A percentile compares a stretch with the other conserved stretches of the same genome.
These are phyloP conservation scores for Exophiala calicioides DNA, from an alignment of 2,329 filamentous ascomycete species.

Conservation along the genomic window DNA sequence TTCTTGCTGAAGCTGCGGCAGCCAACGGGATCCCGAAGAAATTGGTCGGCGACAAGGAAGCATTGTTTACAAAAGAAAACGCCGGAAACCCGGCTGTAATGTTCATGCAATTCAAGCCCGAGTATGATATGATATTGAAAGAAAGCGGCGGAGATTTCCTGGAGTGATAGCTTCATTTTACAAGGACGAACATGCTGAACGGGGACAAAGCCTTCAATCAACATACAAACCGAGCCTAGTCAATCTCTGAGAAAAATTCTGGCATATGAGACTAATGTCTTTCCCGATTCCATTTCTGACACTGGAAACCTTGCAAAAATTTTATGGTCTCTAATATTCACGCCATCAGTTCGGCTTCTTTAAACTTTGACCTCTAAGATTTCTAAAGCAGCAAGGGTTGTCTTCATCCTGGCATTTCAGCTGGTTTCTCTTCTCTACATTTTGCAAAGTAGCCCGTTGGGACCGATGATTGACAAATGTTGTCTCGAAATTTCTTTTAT, in stretches of 20 bases:
- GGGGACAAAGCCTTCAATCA: too few relatives aligned
- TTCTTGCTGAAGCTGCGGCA: slow-evolving; percentile 55
- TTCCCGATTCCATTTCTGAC: too few relatives aligned
- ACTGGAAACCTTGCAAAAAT: too few relatives aligned
- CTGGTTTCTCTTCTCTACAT: slow-evolving; percentile 20
- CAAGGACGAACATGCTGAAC: too few relatives aligned
- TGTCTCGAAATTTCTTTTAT: slow-evolving; percentile 33
- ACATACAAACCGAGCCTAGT: too few relatives aligned
- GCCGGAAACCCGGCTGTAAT: slow-evolving; percentile 60
- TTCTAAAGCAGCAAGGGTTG: neutral
- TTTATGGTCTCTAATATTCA: too few relatives aligned
- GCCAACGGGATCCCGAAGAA: slow-evolving; percentile 64
- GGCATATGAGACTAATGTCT: too few relatives aligned
- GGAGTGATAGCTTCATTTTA: slow-evolving; percentile 11
- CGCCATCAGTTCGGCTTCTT: too few relatives aligned
- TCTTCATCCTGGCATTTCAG: too few relatives aligned
- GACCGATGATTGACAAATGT: slow-evolving; percentile 34
- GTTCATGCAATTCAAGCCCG: slow-evolving; percentile 69
- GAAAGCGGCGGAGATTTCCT: slow-evolving; percentile 60
- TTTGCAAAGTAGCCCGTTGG: slow-evolving; percentile 34
- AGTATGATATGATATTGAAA: slow-evolving; percentile 68
- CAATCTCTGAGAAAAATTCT: too few relatives aligned
- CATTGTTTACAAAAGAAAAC: slow-evolving; percentile 66
- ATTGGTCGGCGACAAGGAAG: slow-evolving; percentile 68
- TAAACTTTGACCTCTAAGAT: neutral